Evolutionary conservation across 2,329 filamentous ascomycete species (phyloP).

Genomic region (Neoarthrinium moseri): DNA sequence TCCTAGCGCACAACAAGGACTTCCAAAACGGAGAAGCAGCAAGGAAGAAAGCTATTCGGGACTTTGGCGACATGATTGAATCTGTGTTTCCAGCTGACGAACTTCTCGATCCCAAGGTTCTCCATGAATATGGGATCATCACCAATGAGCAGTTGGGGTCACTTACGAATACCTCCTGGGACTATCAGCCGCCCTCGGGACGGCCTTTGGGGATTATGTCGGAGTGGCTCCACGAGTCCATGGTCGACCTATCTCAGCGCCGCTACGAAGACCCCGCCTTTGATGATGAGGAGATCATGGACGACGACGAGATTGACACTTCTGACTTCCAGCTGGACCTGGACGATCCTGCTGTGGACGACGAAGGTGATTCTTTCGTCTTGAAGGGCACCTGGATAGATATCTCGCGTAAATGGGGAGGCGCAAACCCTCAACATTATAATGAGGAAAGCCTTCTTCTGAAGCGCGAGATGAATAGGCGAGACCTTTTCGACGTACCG

Average conservation of each 20-base stretch:
- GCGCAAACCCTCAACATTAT: constrained; percentile 22
- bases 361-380: constrained; percentile 32
- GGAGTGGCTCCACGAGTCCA: constrained; percentile 56
- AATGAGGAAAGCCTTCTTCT: constrained; percentile 24
- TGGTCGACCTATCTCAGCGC: constrained; percentile 29
- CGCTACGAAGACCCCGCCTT: constrained; percentile 23
- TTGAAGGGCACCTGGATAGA: constrained; percentile 43
- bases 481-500: constrained; percentile 61
- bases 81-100: constrained; percentile 35
- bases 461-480: constrained; percentile 35
- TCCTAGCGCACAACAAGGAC: constrained; percentile 19
- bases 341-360: constrained; percentile 32
- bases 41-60: constrained; percentile 23
- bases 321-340: constrained; percentile 44
- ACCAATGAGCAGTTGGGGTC: constrained; percentile 62
- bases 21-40: constrained; percentile 24
- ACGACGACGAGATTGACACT: constrained; percentile 58
- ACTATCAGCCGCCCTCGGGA: constrained; percentile 24
- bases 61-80: constrained; percentile 40
- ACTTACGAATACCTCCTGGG: constrained; percentile 41
- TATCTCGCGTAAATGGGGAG: constrained; percentile 41
- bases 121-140: constrained; percentile 58
- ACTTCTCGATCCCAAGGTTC: constrained; percentile 51
- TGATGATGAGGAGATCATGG: constrained; percentile 34
- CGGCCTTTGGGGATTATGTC: constrained; percentile 36